Evolutionary conservation across 495 filamentous ascomycete genomes (phyloP).

Genomic region (Bombardia bombarda): DNA sequence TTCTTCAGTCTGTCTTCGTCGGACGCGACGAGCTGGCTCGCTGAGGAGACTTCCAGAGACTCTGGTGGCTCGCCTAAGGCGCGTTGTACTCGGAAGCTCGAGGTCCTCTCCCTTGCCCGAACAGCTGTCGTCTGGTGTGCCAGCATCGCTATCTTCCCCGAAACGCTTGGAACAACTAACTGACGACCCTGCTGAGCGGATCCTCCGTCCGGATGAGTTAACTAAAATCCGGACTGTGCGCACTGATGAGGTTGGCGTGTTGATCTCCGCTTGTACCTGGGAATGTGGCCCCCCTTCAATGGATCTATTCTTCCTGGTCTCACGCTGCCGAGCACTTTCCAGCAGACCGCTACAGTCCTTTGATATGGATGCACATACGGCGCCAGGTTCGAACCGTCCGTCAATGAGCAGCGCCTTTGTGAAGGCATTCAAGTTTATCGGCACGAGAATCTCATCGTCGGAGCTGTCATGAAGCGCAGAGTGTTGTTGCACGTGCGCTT

Average conservation of each 20-base stretch:
- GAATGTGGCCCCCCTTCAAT: too few relatives aligned
- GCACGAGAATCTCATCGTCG: slow-evolving; percentile 61
- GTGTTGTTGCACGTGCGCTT: slow-evolving; percentile 16
- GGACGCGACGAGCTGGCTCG: slow-evolving; percentile 64
- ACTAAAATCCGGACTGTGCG: slow-evolving; percentile 54
- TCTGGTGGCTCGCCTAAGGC: slow-evolving; percentile 63
- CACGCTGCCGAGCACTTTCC: too few relatives aligned
- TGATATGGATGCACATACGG: too few relatives aligned
- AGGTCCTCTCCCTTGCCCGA: slow-evolving; percentile 41
- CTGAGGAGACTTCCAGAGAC: slow-evolving; percentile 65
- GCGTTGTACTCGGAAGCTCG: slow-evolving; percentile 58
- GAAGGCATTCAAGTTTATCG: slow-evolving; percentile 71
- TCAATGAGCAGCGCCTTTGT: slow-evolving; percentile 69
- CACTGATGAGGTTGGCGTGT: slow-evolving; percentile 57
- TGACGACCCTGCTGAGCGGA: slow-evolving; percentile 31
- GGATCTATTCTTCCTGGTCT: too few relatives aligned
- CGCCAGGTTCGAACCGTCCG: too few relatives aligned
- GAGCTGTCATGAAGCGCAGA: slow-evolving; percentile 53
- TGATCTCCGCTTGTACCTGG: slow-evolving; percentile 52
- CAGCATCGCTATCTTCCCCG: slow-evolving; percentile 25
- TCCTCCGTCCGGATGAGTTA: slow-evolving; percentile 33
- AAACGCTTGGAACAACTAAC: slow-evolving; percentile 27
- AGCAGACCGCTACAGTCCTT: too few relatives aligned
- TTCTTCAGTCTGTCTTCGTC: slow-evolving; percentile 68
- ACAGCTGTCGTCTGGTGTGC: slow-evolving; percentile 31